Evolutionary conservation across 371 early-diverging fungal species (phyloP).

Genomic region (Pancytospora philotis): DNA sequence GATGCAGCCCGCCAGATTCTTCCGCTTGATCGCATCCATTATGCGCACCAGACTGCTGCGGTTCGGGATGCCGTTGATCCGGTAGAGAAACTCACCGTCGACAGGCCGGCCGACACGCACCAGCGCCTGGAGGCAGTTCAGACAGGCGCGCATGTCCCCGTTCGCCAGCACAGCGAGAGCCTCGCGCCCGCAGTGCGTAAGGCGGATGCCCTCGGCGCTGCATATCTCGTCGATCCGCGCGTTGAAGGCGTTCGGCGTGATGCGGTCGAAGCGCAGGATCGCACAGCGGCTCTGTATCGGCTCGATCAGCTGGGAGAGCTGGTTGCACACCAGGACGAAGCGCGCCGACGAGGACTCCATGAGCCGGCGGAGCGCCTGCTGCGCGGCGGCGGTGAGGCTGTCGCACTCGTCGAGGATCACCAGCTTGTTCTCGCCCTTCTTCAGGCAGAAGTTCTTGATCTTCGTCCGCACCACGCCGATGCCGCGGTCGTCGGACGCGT

Average conservation of each 20-base stretch:
- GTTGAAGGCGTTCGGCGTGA: slow-evolving; percentile 67
- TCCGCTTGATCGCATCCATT: slow-evolving; percentile 16
- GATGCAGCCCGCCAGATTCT: slow-evolving; percentile 34
- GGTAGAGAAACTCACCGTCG: slow-evolving; percentile 26
- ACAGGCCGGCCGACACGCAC: background rate
- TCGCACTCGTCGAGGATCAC: slow-evolving; percentile 98
- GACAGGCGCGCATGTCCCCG: slow-evolving; percentile 94
- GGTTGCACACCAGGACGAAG: slow-evolving; percentile 94
- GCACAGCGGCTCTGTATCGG: slow-evolving; percentile 94
- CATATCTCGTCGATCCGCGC: slow-evolving; percentile 67
- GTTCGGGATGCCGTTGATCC: slow-evolving; percentile 52
- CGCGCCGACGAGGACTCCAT: slow-evolving; percentile 90
- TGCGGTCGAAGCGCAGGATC: slow-evolving; percentile 83
- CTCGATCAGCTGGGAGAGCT: slow-evolving; percentile 87
- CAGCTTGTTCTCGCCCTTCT: slow-evolving; percentile 77
- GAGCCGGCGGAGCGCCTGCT: slow-evolving; percentile 86
- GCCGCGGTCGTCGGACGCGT: slow-evolving; percentile 97
- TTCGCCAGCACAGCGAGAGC: slow-evolving; percentile 84
- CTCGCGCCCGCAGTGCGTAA: slow-evolving; percentile 61
- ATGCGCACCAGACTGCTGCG: slow-evolving; percentile 35
- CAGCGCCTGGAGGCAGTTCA: slow-evolving; percentile 77
- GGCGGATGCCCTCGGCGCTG: slow-evolving; percentile 65
- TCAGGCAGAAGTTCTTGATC: slow-evolving; percentile 83
- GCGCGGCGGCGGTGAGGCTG: slow-evolving; percentile 92
- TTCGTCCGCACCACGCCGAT: slow-evolving; percentile 83